Evolutionary conservation across 495 filamentous ascomycete species (phyloP), one percentile per base, ranked within the genome.

Genomic region (Filosporella fistucella): DNA sequence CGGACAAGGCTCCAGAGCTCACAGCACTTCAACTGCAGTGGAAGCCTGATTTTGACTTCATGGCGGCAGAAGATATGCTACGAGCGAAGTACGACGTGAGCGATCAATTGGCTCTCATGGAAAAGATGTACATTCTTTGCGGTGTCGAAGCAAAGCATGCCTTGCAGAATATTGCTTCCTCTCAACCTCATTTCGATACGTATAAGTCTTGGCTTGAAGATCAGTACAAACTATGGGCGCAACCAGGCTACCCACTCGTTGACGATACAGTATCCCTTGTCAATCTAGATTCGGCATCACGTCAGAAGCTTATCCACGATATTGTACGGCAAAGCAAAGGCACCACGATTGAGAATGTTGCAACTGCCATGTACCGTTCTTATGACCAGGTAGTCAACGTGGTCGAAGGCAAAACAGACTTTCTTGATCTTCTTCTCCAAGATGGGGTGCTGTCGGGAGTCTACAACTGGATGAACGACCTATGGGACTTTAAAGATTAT

Each of bases 381-480:
- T 45, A 32, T 20, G 14, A 6, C 26, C 10, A 34, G 9, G 25
- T 13, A 14, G 42, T 17, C 4, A 23, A 32, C 23, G n/a, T 35
- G 11, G 21, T 46, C 17, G 17, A 51, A 44, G 58, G 57, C 2
- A 21, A 54, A 13, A 29, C 45, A 1, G 55, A 62, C 11, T 22
- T 53, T 0, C 49, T 69, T 1, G 61, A 65, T 14, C 4, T 67
- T 2, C 58, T 70, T 4, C 32, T 64, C 10, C 17, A 60, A 45
- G 46, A 9, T 26, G 42, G 32, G 8, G 14, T 44, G 4, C 28
- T 42, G 6, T 4, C 36, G 17, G 16, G 20, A 2, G 14, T 42
- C 12, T 50, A 35, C 17, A 52, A 44, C 13, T 48, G 24, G 30
- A 32, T 52, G 11, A 28, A 55, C 12, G 16, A 53, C 9, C 26